Base-by-base conservation (phyloP, 345 rosid genomes). In the Rhodomyrtus tomentosa region DNA sequence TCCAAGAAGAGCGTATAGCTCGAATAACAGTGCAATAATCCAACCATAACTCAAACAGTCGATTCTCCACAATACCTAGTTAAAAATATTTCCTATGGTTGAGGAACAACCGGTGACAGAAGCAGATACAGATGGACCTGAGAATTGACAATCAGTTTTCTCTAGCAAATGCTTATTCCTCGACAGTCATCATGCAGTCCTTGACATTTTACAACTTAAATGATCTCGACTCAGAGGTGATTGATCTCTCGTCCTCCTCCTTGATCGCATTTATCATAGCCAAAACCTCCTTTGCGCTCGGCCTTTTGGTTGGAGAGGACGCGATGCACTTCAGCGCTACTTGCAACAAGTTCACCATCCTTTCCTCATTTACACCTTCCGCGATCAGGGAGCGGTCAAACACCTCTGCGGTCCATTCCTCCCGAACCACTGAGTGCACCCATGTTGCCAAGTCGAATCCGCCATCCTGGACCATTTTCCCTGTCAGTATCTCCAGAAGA, bases 371-470 rank as follows among this genome's bases (percentile, higher is more conserved):
- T 21, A 54, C 21, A 0, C 84, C 86, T 20, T 87, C 84, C 4
- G 56, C 11, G 0, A 84, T 18, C 82, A 87, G 79, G n/a, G 56
- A 8, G 20, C 29, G 42, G 73, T 87, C 88, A 7, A 87, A 84
- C 15, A 87, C 86, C 59, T 87, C 86, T 2, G 81, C 52, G 2
- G 88, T 84, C 88, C 86, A 84, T 38, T 87, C 88, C 62, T 82
- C 84, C 22, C 84, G 73, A 51, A 86, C 11, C 2, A 86, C 84
- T 0, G 82, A 86, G 82, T 86, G 52, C 82, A 84, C 88, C 88
- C 88, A 86, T 24, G 56, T 62, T 4, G 86, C 84, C 81, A 86
- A 55, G 51, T 84, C 54, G 1, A 81, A 2, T 42, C 88, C 84
- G 1, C 16, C 29, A 54, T 81, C 62, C 21, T 49, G 51, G 32